These are phyloP conservation scores for Ceratocystis colombiana DNA, from an alignment of 2,329 filamentous ascomycete species.

Conservation along the genomic window DNA sequence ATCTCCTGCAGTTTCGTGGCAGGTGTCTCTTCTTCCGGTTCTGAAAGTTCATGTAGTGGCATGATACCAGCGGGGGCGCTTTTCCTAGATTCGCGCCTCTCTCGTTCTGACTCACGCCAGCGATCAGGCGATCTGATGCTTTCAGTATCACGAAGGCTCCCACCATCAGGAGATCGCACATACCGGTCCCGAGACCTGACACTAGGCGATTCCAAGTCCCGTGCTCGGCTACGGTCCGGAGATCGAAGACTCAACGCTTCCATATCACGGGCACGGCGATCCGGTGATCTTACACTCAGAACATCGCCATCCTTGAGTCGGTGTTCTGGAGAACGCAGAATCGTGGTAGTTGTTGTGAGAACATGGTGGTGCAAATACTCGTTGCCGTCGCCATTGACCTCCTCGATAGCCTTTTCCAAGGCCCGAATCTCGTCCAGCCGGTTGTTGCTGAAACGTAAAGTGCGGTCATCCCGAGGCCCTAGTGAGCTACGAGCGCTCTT, in stretches of 20 bases:
- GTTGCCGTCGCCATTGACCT: conserved; percentile 25
- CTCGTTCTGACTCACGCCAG: conserved; percentile 13
- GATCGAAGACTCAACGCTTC: conserved; percentile 16
- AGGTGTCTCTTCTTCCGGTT: conserved; percentile 19
- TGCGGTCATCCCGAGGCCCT: conserved; percentile 15
- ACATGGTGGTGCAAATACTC: conserved; percentile 24
- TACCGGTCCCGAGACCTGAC: conserved; percentile 13
- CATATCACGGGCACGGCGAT: conserved; percentile 17
- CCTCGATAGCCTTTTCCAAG: conserved; percentile 32
- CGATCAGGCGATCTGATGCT: conserved; percentile 19
- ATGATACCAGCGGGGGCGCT: conserved; percentile 19
- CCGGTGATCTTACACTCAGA: conserved; percentile 1
- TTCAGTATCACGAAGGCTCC: conserved; percentile 1
- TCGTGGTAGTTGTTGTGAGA: conserved; percentile 24
- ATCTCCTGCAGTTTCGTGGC: conserved; percentile 41
- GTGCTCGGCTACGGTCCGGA: conserved; percentile 18
- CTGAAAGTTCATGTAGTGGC: conserved; percentile 22
- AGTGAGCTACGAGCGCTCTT: conserved; percentile 18
- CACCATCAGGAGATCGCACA: conserved; percentile 5
- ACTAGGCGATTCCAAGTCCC: conserved; percentile 13
- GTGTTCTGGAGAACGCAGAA: conserved; percentile 19
- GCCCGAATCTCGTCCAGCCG: conserved; percentile 34
- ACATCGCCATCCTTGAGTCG: conserved; percentile 14
- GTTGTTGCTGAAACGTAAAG: conserved; percentile 27
- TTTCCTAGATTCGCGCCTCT: conserved; percentile 23